These are phyloP conservation scores for Russula ochroleuca DNA, from an alignment of 768 basidiomycete species.

Conservation along the genomic window DNA sequence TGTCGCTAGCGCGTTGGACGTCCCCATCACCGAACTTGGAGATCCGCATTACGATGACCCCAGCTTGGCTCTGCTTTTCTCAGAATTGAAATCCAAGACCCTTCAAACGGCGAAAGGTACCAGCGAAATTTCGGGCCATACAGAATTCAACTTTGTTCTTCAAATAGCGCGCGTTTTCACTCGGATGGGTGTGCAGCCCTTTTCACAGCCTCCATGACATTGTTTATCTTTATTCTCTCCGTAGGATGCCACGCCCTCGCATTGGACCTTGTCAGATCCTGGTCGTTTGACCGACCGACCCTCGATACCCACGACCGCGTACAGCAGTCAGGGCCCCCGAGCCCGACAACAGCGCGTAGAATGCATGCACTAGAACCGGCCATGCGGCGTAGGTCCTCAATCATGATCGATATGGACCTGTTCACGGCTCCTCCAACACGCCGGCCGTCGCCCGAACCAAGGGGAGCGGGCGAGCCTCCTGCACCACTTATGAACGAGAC, in stretches of 20 bases:
- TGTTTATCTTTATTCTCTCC: slow-evolving; percentile 10
- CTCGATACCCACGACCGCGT: slow-evolving; percentile 33
- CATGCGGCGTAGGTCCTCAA: slow-evolving; percentile 61
- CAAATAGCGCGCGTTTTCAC: slow-evolving; percentile 93
- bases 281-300: slow-evolving; percentile 86
- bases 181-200: slow-evolving; percentile 70
- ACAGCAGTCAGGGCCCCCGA: slow-evolving; percentile 37
- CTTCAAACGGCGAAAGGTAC: slow-evolving; percentile 91
- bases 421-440: slow-evolving; percentile 56
- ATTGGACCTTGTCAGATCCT: slow-evolving; percentile 81
- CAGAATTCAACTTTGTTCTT: slow-evolving; percentile 93
- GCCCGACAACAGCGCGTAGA: slow-evolving; percentile 44
- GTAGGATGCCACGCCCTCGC: slow-evolving; percentile 91
- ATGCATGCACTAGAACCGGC: slow-evolving; percentile 49
- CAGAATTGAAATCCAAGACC: slow-evolving; percentile 83
- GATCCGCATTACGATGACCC: slow-evolving; percentile 93
- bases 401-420: slow-evolving; percentile 88
- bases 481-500: slow-evolving; percentile 28
- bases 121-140: slow-evolving; percentile 79
- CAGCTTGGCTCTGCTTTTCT: slow-evolving; percentile 84
- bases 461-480: slow-evolving; percentile 24
- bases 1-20: slow-evolving; percentile 54
- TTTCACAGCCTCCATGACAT: background rate
- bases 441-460: slow-evolving; percentile 45
- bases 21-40: slow-evolving; percentile 60